Percentiles rank a stretch among this genome's conserved stretches.
phyloP scores from a whole-genome alignment of 805 yeast species.

The Pichia scutulata region DNA sequence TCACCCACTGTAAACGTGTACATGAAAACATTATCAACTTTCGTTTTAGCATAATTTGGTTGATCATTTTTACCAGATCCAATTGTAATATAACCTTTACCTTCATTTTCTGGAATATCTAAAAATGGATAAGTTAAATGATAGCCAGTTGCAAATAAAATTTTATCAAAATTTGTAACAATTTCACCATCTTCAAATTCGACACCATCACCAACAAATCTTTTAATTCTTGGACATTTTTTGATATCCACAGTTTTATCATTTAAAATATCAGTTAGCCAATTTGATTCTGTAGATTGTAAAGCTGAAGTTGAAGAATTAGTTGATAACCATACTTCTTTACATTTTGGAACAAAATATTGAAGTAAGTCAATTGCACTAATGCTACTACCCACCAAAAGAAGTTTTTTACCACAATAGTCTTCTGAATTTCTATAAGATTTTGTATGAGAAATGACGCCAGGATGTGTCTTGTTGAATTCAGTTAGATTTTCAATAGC shows the following conservation, averaged over 20 bases:
- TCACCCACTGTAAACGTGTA: slow-evolving; percentile 35
- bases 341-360: slow-evolving; percentile 27
- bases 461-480: slow-evolving; percentile 26
- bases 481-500: slow-evolving; percentile 28
- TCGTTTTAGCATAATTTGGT: slow-evolving; percentile 11
- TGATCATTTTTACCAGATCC: slow-evolving; percentile 30
- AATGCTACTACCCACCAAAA: slow-evolving; percentile 37
- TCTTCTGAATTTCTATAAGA: slow-evolving; percentile 24
- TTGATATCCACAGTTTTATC: slow-evolving; percentile 25
- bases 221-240: slow-evolving; percentile 25
- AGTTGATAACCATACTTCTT: slow-evolving; percentile 5
- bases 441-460: slow-evolving; percentile 20
- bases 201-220: slow-evolving; percentile 23
- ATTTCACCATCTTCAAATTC: slow-evolving; percentile 28
- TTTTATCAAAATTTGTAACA: slow-evolving; percentile 28
- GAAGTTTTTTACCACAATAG: slow-evolving; percentile 25
- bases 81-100: slow-evolving; percentile 12
- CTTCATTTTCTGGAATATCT: slow-evolving; percentile 20
- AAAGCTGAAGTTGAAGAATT: neutral
- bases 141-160: slow-evolving; percentile 45
- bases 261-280: slow-evolving; percentile 33
- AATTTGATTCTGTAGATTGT: slow-evolving; percentile 22
- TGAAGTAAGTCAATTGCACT: slow-evolving; percentile 58
- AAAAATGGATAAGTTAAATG: slow-evolving; percentile 37
- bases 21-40: slow-evolving; percentile 17